Base-by-base conservation (phyloP, 768 basidiomycete genomes). In the Leucocoprinus sp. region DNA sequence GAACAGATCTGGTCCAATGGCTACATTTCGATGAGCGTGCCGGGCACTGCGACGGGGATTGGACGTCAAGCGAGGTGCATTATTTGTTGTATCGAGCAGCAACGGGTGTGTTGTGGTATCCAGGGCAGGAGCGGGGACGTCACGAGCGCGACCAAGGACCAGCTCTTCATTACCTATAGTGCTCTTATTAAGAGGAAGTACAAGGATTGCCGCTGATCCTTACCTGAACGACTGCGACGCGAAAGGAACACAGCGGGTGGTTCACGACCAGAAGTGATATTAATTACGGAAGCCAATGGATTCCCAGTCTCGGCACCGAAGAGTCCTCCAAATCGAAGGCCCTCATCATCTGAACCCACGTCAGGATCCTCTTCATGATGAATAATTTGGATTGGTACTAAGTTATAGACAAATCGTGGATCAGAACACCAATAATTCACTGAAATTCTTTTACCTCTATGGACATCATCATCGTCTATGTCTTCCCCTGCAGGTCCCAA, bases 101-200 rank as follows among this genome's bases (percentile, higher is more conserved):
- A 95, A 69, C 4, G 92, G 92, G 57, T 95, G 93, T 0, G 82
- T 80, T 8, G 81, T 83, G 12, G 82, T 69, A 54, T 89, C 86
- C 19, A 77, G 70, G n/a, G 74, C 72, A 18, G 75, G 66, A 8
- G 72, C 58, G 24, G 72, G 63, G 2, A 61, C 60, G 49, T 71
- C 74, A 54, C 84, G 70, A 34, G 74, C 54, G 39, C 83, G 69
- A 26, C 84, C 84, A 52, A 86, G 84, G 24, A 84, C 66, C 29
- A 74, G 49, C 48, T 74, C 75, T 37, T 83, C 82, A 24, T 76
- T 74, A 43, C 54, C 68, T 75, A 46, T n/a, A n/a, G n/a, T n/a
- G n/a, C n/a, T n/a, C n/a, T n/a, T n/a, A 23, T n/a, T 14, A 11
- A 48, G 39, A 41, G 43, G 55, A 45, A 45, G 39, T 14, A 43